Conservation (phyloP, 2,329 filamentous ascomycete genomes). For the Aulographum hederae region DNA sequence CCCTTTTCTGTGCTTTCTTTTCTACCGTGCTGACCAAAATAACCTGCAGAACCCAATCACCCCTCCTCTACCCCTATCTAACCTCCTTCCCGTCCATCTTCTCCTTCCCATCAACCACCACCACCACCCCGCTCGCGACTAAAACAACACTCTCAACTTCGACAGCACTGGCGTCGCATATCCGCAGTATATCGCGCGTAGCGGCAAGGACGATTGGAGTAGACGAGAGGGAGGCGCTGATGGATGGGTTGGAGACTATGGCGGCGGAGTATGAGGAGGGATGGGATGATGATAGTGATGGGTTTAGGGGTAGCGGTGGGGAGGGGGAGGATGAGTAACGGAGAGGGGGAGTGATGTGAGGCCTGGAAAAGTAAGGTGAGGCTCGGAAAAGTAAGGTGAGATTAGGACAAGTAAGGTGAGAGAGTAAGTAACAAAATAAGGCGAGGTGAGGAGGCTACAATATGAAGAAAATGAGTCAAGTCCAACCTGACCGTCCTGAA, state of each 20-base stretch:
- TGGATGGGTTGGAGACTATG: slow-evolving; percentile 64
- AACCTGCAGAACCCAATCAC: no score
- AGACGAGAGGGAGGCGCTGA: slow-evolving; percentile 70
- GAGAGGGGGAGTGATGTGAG: no score
- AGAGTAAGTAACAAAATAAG: no score
- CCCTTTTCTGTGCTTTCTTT: no score
- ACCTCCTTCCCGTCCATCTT: slow-evolving; percentile 75
- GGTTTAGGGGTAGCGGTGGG: slow-evolving; percentile 19
- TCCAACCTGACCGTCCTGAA: no score
- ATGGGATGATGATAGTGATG: slow-evolving; percentile 49
- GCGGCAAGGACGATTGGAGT: slow-evolving; percentile 39
- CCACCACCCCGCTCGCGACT: slow-evolving; percentile 24
- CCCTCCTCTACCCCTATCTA: no score
- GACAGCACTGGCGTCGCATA: slow-evolving; percentile 47
- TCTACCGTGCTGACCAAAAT: no score
- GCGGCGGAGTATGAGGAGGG: slow-evolving; percentile 79
- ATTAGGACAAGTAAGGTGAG: no score
- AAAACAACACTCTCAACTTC: slow-evolving; percentile 49
- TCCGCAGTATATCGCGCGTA: slow-evolving; percentile 47
- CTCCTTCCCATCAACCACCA: slow-evolving; percentile 19
- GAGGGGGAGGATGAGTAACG: slow-evolving; percentile 52
- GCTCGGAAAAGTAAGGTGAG: no score
- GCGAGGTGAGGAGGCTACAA: no score
- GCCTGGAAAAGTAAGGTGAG: no score
- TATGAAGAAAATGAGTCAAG: no score